Percentiles rank a stretch among this genome's conserved stretches.
Evolutionary conservation across 176 grass and related monocot genomes (phyloP).

Genomic region (Musa beccarii): DNA sequence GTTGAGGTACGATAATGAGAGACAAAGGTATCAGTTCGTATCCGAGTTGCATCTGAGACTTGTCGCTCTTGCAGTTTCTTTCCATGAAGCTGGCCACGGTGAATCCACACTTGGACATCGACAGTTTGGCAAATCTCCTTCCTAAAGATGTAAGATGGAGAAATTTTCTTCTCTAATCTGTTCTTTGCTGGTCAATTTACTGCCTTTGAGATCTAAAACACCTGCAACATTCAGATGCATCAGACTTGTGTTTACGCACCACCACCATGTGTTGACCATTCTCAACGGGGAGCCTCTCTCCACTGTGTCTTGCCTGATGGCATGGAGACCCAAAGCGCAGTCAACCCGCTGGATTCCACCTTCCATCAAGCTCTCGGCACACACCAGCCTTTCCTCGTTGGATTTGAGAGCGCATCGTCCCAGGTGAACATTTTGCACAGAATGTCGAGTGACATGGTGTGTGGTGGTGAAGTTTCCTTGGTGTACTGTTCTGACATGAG

Average conservation of each 20-base stretch:
- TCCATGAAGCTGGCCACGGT: conserved; percentile 98
- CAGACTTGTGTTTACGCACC: conserved; percentile 50
- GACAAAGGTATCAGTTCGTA: conserved; percentile 2
- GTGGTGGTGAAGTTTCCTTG: background rate
- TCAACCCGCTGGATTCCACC: conserved; percentile 38
- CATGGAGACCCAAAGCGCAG: conserved; percentile 7
- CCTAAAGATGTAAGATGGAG: conserved; percentile 63
- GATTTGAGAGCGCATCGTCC: conserved; percentile 34
- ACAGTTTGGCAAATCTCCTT: conserved; percentile 52
- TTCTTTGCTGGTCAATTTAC: background rate
- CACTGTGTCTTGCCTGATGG: conserved; percentile 10
- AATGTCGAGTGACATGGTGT: background rate
- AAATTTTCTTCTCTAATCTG: background rate
- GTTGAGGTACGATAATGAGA: conserved; percentile 64
- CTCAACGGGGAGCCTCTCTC: conserved; percentile 38
- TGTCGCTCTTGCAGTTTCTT: conserved; percentile 57
- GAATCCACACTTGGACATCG: conserved; percentile 76
- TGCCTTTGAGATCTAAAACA: background rate
- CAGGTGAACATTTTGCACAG: conserved; percentile 45
- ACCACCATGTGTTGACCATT: conserved; percentile 36
- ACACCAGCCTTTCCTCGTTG: conserved; percentile 40
- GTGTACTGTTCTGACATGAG: background rate
- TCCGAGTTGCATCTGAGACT: conserved; percentile 23
- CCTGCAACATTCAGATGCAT: conserved; percentile 50
- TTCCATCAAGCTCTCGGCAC: conserved; percentile 29